Conservation (phyloP, 148 eudicot species). For the Beta vulgaris region DNA sequence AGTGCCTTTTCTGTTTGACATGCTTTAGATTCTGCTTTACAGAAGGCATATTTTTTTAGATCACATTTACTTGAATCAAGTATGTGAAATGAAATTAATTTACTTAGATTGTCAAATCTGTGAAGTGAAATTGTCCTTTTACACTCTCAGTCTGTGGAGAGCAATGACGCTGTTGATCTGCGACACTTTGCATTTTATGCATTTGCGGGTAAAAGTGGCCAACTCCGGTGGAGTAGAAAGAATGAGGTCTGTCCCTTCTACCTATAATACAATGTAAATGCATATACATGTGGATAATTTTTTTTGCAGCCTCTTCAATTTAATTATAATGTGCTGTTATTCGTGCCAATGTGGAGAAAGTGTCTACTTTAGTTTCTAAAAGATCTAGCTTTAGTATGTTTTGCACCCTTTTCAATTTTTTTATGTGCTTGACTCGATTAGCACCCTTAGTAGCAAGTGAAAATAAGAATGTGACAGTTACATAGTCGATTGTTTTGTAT, state of each 20-base stretch:
- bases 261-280: background rate
- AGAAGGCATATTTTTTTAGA: background rate
- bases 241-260: slow-evolving; percentile 53
- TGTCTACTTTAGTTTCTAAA: background rate
- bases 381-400: background rate
- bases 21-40: background rate
- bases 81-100: background rate
- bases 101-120: background rate
- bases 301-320: background rate
- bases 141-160: slow-evolving; percentile 52
- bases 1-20: background rate
- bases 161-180: slow-evolving; percentile 65
- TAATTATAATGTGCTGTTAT: too few species aligned
- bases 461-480: too few species aligned
- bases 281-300: background rate
- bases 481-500: too few species aligned
- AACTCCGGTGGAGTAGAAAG: slow-evolving; percentile 79
- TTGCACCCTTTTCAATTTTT: too few species aligned
- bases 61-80: background rate
- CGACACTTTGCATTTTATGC: slow-evolving; percentile 97
- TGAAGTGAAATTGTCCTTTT: background rate
- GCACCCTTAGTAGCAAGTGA: too few species aligned
- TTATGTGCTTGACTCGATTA: too few species aligned
- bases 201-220: slow-evolving; percentile 84
- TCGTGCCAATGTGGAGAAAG: background rate